Evolutionary conservation across 371 early-diverging fungal genomes (phyloP), one percentile per base, ranked within the genome.

Genomic region (Umbelopsis sp.): DNA sequence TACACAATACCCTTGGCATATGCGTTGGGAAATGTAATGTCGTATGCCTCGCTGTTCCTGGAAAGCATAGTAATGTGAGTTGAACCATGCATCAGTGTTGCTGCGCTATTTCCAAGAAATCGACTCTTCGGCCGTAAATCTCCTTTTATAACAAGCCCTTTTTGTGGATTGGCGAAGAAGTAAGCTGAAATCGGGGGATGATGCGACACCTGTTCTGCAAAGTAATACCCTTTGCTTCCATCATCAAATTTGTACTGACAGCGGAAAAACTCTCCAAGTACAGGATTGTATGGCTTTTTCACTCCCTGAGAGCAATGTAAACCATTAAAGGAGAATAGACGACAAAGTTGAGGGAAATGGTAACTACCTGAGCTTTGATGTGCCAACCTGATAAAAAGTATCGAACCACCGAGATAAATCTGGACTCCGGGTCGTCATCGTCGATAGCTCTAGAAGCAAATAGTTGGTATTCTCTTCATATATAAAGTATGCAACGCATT

Each of bases 201-300:
- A 78, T 98, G 99, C 16, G 95, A 94, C 14, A 96, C 95, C 76
- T 98, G 99, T 75, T 98, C 99, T 38, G 94, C 91, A 29, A 97
- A 83, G 77, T 92, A 97, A 76, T 86, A 90, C 1, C 91, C 91
- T 25, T 91, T 82, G 29, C 92, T 85, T 4, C 85, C 86, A 76
- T 96, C 93, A 11, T 82, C 78, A 67, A 91, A 91, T 32, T 76
- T 72, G 84, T 90, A 97, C 52, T 78, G 74, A 69, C 94, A 91
- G 29, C 96, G 91, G 76, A 97, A 97, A 22, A 92, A 86, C 77
- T 98, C 99, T n/a, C 97, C 98, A 25, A 98, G 85, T 12, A 96
- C 92, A 20, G 99, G 98, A 71, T 98, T 98, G 78, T 95, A 98
- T 5, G 99, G 99, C 74, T 98, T 98, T 78, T 95, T 95, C 12